Conservation (phyloP, 176 grass and related monocot species). For the Elaeis guineensis region DNA sequence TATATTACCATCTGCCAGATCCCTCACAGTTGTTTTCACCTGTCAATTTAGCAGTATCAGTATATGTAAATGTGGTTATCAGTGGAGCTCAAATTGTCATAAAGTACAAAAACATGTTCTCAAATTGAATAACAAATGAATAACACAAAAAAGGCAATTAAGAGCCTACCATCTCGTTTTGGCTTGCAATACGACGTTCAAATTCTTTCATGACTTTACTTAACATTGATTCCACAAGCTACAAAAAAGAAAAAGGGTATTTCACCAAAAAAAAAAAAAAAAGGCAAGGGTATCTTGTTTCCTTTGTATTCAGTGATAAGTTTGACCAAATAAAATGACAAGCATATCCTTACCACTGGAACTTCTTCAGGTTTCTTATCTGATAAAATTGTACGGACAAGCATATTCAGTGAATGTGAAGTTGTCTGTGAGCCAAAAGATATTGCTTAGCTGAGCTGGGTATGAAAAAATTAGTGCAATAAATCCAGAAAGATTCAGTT, state of each 20-base stretch:
- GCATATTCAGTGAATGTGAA: conserved; percentile 55
- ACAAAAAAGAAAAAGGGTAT: conserved; percentile 14
- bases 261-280: too few species aligned
- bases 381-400: conserved; percentile 60
- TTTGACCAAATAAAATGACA: neutral
- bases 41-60: conserved; percentile 12
- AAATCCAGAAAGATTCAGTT: neutral
- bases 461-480: too few species aligned
- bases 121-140: too few species aligned
- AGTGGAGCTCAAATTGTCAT: neutral
- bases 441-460: too few species aligned
- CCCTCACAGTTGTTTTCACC: conserved; percentile 30
- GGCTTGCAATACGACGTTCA: conserved; percentile 39
- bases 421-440: conserved; percentile 28
- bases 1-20: neutral
- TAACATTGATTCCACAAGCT: conserved; percentile 79
- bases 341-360: conserved; percentile 40
- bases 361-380: conserved; percentile 89
- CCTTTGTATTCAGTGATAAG: too few species aligned
- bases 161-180: conserved; percentile 53
- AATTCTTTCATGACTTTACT: conserved; percentile 75
- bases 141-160: too few species aligned
- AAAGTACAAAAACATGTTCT: neutral
- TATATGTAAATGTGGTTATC: neutral
- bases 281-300: too few species aligned